phyloP scores from a whole-genome alignment of 2,329 filamentous ascomycete species.

The Phaeophleospora eucalypticola region DNA sequence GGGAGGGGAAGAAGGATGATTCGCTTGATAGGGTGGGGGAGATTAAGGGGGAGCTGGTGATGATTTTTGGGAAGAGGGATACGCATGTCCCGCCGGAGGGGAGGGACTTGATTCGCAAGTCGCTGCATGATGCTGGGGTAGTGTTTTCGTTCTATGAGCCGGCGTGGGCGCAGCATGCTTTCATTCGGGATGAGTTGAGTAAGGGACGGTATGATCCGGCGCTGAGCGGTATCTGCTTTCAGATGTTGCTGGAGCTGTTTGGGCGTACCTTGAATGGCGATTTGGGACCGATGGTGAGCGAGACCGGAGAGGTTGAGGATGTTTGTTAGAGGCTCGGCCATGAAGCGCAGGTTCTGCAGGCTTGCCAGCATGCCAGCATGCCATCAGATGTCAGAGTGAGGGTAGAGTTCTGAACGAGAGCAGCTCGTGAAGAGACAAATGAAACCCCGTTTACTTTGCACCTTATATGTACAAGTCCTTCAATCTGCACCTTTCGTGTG shows the following conservation, averaged over 20 bases:
- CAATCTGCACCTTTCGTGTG: not conserved
- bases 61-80: slow-evolving; percentile 91
- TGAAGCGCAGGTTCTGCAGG: too few species aligned
- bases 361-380: too few species aligned
- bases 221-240: slow-evolving; percentile 81
- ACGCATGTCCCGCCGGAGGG: slow-evolving; percentile 82
- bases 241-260: slow-evolving; percentile 84
- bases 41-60: slow-evolving; percentile 67
- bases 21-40: slow-evolving; percentile 52
- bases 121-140: slow-evolving; percentile 70
- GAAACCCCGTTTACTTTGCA: slow-evolving; percentile 2
- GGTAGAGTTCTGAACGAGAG: too few species aligned
- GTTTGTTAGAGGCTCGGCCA: slow-evolving; percentile 34
- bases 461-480: slow-evolving; percentile 2
- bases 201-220: slow-evolving; percentile 93
- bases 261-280: slow-evolving; percentile 72
- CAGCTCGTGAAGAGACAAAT: too few species aligned
- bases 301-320: slow-evolving; percentile 35
- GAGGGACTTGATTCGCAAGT: slow-evolving; percentile 76
- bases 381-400: too few species aligned
- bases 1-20: slow-evolving; percentile 62
- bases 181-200: slow-evolving; percentile 82
- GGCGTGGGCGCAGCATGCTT: slow-evolving; percentile 92
- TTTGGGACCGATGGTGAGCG: slow-evolving; percentile 64
- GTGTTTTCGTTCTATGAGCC: slow-evolving; percentile 81